phyloP scores from a whole-genome alignment of 2,329 filamentous ascomycete genomes.

The Diaporthe sp. region DNA sequence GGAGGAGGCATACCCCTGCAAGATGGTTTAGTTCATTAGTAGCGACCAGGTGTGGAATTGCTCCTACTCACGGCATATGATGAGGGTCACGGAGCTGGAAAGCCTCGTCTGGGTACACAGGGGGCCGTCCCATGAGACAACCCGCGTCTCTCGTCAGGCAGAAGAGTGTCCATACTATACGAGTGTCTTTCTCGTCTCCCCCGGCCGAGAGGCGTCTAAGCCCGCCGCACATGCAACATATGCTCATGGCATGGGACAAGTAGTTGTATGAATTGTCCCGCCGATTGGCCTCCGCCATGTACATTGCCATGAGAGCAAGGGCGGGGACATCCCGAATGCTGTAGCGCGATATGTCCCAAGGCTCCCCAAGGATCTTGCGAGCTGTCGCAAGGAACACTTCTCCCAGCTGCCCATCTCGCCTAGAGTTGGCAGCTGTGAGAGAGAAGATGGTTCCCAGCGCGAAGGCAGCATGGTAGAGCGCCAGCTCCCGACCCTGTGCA shows the following conservation, averaged over 20 bases:
- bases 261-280: slow-evolving; percentile 60
- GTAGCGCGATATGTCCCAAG: slow-evolving; percentile 54
- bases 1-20: slow-evolving; percentile 55
- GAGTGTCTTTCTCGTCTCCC: slow-evolving; percentile 55
- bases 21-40: slow-evolving; percentile 16
- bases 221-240: slow-evolving; percentile 60
- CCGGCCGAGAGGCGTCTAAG: slow-evolving; percentile 54
- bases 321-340: slow-evolving; percentile 56
- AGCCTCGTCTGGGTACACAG: slow-evolving; percentile 57
- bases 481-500: slow-evolving; percentile 46
- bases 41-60: neutral
- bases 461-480: slow-evolving; percentile 58
- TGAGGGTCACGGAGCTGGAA: slow-evolving; percentile 55
- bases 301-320: slow-evolving; percentile 59
- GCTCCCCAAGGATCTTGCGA: slow-evolving; percentile 55
- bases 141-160: slow-evolving; percentile 60
- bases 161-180: slow-evolving; percentile 64
- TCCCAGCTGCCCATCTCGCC: slow-evolving; percentile 47
- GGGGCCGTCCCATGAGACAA: slow-evolving; percentile 60
- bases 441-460: slow-evolving; percentile 50
- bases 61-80: slow-evolving; percentile 51
- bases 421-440: slow-evolving; percentile 43
- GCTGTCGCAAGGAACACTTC: slow-evolving; percentile 58
- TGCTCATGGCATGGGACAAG: slow-evolving; percentile 57
- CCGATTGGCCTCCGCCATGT: slow-evolving; percentile 60